A percentile compares a stretch with the other conserved stretches of the same genome.
phyloP scores from a whole-genome alignment of 306 rosid genomes.

The Lathyrus oleraceus region DNA sequence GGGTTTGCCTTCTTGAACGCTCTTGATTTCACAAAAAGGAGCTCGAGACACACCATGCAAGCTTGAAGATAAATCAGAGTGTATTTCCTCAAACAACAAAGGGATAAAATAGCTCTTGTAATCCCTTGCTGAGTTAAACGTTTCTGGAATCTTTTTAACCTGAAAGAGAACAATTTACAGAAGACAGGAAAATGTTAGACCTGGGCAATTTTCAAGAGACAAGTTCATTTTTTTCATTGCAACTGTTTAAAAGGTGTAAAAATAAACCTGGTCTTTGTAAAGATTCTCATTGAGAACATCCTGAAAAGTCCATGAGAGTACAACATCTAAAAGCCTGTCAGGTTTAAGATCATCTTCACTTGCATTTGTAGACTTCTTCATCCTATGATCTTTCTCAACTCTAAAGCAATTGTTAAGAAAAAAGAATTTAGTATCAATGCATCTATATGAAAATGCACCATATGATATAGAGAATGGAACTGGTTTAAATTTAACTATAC shows the following conservation, averaged over 20 bases:
- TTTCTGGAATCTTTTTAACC: slow-evolving; percentile 48
- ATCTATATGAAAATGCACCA: neutral
- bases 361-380: neutral
- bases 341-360: neutral
- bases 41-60: slow-evolving; percentile 29
- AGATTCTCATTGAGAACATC: slow-evolving; percentile 4
- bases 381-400: neutral
- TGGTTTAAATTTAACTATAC: no score
- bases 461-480: neutral
- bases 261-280: slow-evolving; percentile 1
- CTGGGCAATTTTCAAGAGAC: neutral
- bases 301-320: neutral
- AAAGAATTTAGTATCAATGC: neutral
- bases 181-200: no score
- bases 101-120: slow-evolving; percentile 44
- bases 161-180: neutral
- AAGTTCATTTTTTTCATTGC: neutral
- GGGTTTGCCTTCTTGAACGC: neutral
- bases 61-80: slow-evolving; percentile 39
- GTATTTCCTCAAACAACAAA: slow-evolving; percentile 52
- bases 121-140: slow-evolving; percentile 30
- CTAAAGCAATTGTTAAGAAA: neutral
- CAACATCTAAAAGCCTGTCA: neutral
- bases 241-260: neutral
- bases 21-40: slow-evolving; percentile 20